Evolutionary conservation across 495 filamentous ascomycete genomes (phyloP).

Genomic region (Niebla homalea): DNA sequence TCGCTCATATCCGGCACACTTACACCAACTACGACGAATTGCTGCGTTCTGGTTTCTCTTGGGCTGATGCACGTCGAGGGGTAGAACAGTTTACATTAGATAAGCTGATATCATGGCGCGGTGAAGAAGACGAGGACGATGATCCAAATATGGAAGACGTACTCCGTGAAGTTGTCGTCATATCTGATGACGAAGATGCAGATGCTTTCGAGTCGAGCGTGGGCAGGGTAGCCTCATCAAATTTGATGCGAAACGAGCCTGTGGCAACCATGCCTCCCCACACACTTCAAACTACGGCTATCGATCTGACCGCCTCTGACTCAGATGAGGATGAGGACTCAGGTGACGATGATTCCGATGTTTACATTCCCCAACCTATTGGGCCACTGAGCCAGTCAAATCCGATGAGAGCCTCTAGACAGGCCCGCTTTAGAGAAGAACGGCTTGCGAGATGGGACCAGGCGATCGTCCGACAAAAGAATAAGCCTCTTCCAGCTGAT

Average conservation of each 20-base stretch:
- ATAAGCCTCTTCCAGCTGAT: not conserved
- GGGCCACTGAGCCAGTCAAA: not conserved
- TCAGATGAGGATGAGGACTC: not conserved
- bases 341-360: not conserved
- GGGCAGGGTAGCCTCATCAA: not conserved
- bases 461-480: not conserved
- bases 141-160: conserved; percentile 29
- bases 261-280: no score
- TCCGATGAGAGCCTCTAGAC: not conserved
- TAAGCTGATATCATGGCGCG: conserved; percentile 73
- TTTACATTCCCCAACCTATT: not conserved
- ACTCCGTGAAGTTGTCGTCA: conserved; percentile 34
- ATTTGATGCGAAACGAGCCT: not conserved
- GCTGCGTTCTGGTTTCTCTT: conserved; percentile 43
- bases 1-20: conserved; percentile 73
- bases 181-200: conserved; percentile 29
- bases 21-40: conserved; percentile 81
- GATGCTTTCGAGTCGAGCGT: not conserved
- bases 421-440: not conserved
- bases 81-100: conserved; percentile 61
- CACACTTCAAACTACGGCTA: not conserved
- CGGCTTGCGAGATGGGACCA: not conserved
- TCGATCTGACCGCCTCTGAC: not conserved
- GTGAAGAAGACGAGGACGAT: conserved; percentile 56
- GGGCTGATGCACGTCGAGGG: conserved; percentile 52